These are phyloP conservation scores for Candida gigantensis DNA, from an alignment of 1,139 yeast species.

Conservation along the genomic window DNA sequence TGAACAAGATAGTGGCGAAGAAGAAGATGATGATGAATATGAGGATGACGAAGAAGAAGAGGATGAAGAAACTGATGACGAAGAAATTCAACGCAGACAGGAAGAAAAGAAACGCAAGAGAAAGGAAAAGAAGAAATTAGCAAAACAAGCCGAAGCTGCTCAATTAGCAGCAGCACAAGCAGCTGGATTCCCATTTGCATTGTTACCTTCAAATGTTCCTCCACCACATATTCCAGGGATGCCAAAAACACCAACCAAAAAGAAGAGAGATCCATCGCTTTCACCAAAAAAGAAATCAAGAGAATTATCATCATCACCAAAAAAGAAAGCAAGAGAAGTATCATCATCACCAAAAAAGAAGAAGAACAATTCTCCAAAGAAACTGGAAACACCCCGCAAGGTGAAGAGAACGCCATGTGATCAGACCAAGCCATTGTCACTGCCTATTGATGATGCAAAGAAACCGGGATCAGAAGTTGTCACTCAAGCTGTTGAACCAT, in stretches of 20 bases:
- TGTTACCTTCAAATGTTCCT: conserved; percentile 18
- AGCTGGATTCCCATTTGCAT: conserved; percentile 19
- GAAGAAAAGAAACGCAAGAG: conserved; percentile 16
- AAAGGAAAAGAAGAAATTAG: conserved; percentile 16
- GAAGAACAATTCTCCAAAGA: background rate
- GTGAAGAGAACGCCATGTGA: conserved; percentile 7
- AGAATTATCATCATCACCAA: conserved; percentile 1
- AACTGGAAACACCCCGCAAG: conserved; percentile 5
- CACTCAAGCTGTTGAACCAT: no score
- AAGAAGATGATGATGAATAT: no score
- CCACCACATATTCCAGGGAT: conserved; percentile 12
- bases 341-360: background rate
- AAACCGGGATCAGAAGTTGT: background rate
- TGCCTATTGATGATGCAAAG: background rate
- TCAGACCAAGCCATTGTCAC: conserved; percentile 10
- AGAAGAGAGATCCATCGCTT: conserved; percentile 3
- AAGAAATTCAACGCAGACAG: conserved; percentile 10
- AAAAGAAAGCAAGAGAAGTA: background rate
- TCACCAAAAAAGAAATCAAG: conserved; percentile 5
- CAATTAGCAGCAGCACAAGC: conserved; percentile 23
- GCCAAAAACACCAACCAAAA: conserved; percentile 2
- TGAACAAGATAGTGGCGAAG: conserved; percentile 18
- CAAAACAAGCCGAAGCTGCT: conserved; percentile 26
- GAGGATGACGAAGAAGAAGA: conserved; percentile 14
- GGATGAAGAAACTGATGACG: conserved; percentile 8